phyloP scores from a whole-genome alignment of 2,329 filamentous ascomycete species.

The Apiospora marii region DNA sequence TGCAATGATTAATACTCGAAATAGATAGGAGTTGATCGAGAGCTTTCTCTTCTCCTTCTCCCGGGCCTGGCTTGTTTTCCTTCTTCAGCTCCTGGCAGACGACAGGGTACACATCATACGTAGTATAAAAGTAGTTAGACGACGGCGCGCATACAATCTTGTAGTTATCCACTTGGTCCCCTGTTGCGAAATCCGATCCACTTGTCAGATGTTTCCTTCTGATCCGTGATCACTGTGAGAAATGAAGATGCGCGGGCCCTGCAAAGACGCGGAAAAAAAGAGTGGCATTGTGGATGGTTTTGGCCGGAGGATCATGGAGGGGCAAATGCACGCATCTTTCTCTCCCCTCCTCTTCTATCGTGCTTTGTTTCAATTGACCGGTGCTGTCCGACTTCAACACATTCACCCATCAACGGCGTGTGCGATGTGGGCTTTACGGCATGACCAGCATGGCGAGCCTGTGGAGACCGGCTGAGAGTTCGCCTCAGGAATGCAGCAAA shows the following conservation, averaged over 20 bases:
- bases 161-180: conserved; percentile 15
- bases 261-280: background rate
- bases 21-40: background rate
- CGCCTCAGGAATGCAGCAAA: background rate
- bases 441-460: background rate
- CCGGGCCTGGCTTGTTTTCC: background rate
- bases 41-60: conserved; percentile 7
- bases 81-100: background rate
- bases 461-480: background rate
- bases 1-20: conserved; percentile 13
- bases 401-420: background rate
- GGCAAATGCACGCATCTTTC: background rate
- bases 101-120: background rate
- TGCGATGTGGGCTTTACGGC: background rate
- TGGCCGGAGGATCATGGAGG: background rate
- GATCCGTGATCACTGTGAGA: background rate
- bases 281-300: background rate
- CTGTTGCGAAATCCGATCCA: conserved; percentile 17
- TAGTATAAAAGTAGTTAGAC: conserved; percentile 17
- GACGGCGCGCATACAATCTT: conserved; percentile 13
- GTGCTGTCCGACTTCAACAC: conserved; percentile 6
- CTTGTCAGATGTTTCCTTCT: conserved; percentile 22
- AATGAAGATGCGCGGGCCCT: conserved; percentile 14
- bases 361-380: background rate
- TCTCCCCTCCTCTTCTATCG: no score